A percentile compares a stretch with the other conserved stretches of the same genome.
These are phyloP conservation scores for Podospora sp. DNA, from an alignment of 495 filamentous ascomycete species.

Conservation along the genomic window DNA sequence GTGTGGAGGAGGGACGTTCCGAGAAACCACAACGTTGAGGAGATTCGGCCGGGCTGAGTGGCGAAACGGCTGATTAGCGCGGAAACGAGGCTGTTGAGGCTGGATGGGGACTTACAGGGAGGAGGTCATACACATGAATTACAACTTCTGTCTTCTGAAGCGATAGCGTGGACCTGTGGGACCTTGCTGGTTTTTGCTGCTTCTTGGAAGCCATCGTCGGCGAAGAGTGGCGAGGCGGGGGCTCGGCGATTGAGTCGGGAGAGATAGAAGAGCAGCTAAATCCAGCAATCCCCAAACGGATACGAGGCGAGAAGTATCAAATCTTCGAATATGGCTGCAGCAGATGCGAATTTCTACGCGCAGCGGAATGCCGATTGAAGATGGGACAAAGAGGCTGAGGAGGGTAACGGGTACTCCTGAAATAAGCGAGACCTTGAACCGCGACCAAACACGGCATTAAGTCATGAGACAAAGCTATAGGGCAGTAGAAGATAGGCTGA, in stretches of 20 bases:
- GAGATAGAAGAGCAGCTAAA: not conserved
- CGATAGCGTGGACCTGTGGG: slow-evolving; percentile 60
- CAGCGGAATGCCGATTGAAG: not conserved
- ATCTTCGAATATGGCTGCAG: not conserved
- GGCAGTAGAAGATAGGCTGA: not conserved
- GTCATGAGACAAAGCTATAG: slow-evolving; percentile 16
- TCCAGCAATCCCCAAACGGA: not conserved
- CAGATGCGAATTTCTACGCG: slow-evolving; percentile 1
- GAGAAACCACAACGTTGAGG: slow-evolving; percentile 69
- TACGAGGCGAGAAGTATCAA: too few relatives aligned
- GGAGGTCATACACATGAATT: slow-evolving; percentile 81
- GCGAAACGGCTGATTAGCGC: not conserved
- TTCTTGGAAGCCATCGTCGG: slow-evolving; percentile 45
- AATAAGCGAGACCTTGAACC: slow-evolving; percentile 15
- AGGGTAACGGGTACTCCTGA: not conserved
- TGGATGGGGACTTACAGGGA: slow-evolving; percentile 57
- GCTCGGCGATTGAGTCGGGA: not conserved
- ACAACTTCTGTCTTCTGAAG: slow-evolving; percentile 68
- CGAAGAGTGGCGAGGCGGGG: not conserved
- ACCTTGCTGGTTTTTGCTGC: slow-evolving; percentile 45
- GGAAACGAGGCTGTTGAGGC: not conserved
- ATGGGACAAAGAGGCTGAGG: not conserved
- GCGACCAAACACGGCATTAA: slow-evolving; percentile 10
- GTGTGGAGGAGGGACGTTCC: slow-evolving; percentile 75
- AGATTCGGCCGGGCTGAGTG: slow-evolving; percentile 64